Conservation (phyloP, 345 rosid genomes). For the Zanthoxylum bungeanum region DNA sequence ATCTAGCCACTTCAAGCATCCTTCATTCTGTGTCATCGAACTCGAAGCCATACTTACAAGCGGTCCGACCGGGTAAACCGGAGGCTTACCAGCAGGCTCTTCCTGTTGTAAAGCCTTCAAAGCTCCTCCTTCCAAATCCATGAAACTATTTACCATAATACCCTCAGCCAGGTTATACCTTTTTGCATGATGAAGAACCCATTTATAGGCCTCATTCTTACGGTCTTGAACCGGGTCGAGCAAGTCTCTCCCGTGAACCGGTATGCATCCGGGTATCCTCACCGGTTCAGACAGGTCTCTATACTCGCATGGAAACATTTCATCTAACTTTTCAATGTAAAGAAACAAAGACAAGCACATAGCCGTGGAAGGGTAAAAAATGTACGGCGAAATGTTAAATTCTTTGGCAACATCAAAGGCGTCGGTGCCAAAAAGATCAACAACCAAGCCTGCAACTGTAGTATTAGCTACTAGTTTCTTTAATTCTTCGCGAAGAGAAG, state of each 20-base stretch:
- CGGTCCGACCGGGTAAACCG: slow-evolving; percentile 71
- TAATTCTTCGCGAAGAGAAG: slow-evolving; percentile 29
- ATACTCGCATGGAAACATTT: slow-evolving; percentile 50
- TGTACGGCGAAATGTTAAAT: slow-evolving; percentile 42
- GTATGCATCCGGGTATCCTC: slow-evolving; percentile 57
- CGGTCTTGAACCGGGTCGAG: slow-evolving; percentile 60
- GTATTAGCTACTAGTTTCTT: slow-evolving; percentile 10
- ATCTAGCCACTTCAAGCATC: slow-evolving; percentile 70
- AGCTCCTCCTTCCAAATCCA: slow-evolving; percentile 50
- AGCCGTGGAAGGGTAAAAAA: slow-evolving; percentile 54
- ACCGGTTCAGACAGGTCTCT: slow-evolving; percentile 57
- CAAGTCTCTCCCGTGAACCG: slow-evolving; percentile 43
- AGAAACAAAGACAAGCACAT: slow-evolving; percentile 45
- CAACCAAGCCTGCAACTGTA: slow-evolving; percentile 29
- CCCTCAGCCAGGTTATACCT: slow-evolving; percentile 56
- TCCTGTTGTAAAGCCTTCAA: slow-evolving; percentile 38
- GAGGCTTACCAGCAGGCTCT: slow-evolving; percentile 46
- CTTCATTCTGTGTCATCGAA: slow-evolving; percentile 16
- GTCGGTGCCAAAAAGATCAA: slow-evolving; percentile 40
- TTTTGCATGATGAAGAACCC: slow-evolving; percentile 51
- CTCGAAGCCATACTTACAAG: slow-evolving; percentile 38
- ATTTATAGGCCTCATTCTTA: slow-evolving; percentile 54
- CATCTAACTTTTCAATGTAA: slow-evolving; percentile 48
- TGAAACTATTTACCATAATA: slow-evolving; percentile 48
- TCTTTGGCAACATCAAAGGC: slow-evolving; percentile 61